These are phyloP conservation scores for Linnemannia elongata DNA, from an alignment of 192 early-diverging fungal species.

Conservation along the genomic window DNA sequence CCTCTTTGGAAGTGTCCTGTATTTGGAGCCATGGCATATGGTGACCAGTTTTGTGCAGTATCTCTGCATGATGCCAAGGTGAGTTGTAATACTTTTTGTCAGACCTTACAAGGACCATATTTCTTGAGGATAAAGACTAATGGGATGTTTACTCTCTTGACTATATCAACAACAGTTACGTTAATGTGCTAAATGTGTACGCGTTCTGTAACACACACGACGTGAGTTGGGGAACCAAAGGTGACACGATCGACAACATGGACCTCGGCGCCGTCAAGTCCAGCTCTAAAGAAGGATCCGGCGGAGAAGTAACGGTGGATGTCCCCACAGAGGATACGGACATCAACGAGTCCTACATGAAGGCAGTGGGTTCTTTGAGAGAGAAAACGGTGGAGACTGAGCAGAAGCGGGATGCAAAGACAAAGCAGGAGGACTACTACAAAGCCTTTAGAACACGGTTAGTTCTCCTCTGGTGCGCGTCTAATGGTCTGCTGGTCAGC, in stretches of 20 bases:
- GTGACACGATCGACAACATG: conserved; percentile 77
- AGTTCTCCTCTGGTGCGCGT: conserved; percentile 84
- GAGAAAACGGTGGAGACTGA: conserved; percentile 60
- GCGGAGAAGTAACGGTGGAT: conserved; percentile 79
- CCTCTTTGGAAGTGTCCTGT: conserved; percentile 72
- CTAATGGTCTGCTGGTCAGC: conserved; percentile 78
- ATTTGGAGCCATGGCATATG: conserved; percentile 87
- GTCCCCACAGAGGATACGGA: conserved; percentile 85
- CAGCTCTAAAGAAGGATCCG: conserved; percentile 76
- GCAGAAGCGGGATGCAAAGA: conserved; percentile 74
- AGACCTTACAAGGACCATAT: not conserved
- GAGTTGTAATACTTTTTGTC: conserved; percentile 18
- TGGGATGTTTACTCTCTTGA: not conserved
- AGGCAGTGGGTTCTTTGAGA: conserved; percentile 72
- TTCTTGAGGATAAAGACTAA: not conserved
- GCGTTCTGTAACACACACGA: conserved; percentile 70
- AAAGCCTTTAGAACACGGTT: conserved; percentile 84
- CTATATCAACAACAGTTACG: conserved; percentile 67
- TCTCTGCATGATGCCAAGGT: conserved; percentile 81
- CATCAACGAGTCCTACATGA: conserved; percentile 85
- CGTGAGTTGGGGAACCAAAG: conserved; percentile 93
- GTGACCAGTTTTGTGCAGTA: conserved; percentile 81
- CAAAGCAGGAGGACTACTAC: conserved; percentile 87
- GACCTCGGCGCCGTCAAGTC: conserved; percentile 87
- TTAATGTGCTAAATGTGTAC: conserved; percentile 88